Conservation (phyloP, 1,284 basidiomycete species). For the Anthracocystis panici-leucophaei region DNA sequence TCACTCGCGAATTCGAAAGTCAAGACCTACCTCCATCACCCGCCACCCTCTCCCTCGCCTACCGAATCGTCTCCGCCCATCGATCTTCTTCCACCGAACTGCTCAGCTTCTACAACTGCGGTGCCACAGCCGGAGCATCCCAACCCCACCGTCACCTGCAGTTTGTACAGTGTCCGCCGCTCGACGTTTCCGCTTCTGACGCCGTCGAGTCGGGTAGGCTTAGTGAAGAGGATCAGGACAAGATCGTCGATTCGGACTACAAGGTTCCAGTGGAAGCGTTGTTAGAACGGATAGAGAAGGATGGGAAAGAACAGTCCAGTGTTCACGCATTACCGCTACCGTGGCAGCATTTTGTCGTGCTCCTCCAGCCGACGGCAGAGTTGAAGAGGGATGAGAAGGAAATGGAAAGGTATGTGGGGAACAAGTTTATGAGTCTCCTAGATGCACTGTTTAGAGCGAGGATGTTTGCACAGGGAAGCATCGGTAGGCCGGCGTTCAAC, state of each 20-base stretch:
- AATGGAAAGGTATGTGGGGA: constrained; percentile 55
- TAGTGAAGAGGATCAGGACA: constrained; percentile 34
- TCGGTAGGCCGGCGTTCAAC: constrained; percentile 50
- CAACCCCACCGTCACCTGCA: constrained; percentile 67
- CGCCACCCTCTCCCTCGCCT: constrained; percentile 53
- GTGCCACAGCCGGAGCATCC: constrained; percentile 56
- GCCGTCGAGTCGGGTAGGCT: constrained; percentile 6
- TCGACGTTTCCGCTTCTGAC: constrained; percentile 16
- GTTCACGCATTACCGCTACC: constrained; percentile 62
- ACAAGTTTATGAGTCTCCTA: constrained; percentile 58
- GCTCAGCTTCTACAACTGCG: constrained; percentile 68
- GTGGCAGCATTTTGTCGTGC: constrained; percentile 67
- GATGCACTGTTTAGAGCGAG: constrained; percentile 62
- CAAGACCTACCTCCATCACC: constrained; percentile 66
- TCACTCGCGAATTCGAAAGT: constrained; percentile 59
- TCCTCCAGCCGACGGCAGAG: constrained; percentile 43
- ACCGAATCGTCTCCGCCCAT: constrained; percentile 51
- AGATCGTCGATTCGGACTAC: constrained; percentile 24
- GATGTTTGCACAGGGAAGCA: constrained; percentile 20
- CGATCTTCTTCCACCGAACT: constrained; percentile 37
- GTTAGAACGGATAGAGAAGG: constrained; percentile 57
- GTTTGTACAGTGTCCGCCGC: constrained; percentile 56
- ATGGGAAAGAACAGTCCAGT: constrained; percentile 60
- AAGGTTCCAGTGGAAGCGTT: constrained; percentile 62
- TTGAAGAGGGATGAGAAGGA: constrained; percentile 8